A percentile compares a stretch with the other conserved stretches of the same genome.
Conservation (phyloP, 306 rosid genomes). For the Pachyrhizus erosus region DNA sequence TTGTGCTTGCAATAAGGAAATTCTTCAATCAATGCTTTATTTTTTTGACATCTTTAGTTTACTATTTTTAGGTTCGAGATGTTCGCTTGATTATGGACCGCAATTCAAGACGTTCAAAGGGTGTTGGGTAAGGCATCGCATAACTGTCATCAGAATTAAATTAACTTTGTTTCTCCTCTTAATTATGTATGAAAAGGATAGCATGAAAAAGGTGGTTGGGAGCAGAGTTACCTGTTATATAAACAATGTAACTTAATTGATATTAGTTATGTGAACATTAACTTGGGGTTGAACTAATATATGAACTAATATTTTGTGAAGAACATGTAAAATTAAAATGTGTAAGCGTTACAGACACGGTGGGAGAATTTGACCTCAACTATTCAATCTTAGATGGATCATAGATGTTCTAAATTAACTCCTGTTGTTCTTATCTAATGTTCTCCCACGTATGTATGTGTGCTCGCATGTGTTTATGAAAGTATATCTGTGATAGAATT, state of each 20-base stretch:
- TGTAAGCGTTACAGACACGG: background rate
- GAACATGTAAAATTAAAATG: background rate
- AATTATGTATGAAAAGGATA: background rate
- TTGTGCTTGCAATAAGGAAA: too few relatives aligned
- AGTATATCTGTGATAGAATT: background rate
- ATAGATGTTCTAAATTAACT: background rate
- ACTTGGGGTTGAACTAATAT: background rate
- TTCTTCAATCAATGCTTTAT: slow-evolving; percentile 32
- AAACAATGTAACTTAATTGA: background rate
- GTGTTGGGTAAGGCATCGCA: slow-evolving; percentile 86
- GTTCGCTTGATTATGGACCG: slow-evolving; percentile 99
- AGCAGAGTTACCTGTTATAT: background rate
- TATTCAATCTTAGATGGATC: background rate
- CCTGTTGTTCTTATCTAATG: background rate
- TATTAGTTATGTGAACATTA: background rate
- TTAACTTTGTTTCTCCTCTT: slow-evolving; percentile 19
- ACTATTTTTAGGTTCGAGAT: slow-evolving; percentile 82
- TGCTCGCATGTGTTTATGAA: background rate
- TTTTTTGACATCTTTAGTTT: slow-evolving; percentile 12
- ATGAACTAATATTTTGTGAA: background rate
- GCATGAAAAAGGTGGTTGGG: slow-evolving; percentile 1
- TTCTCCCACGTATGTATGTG: background rate
- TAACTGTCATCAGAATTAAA: slow-evolving; percentile 24
- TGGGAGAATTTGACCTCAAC: background rate
- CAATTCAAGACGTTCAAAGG: slow-evolving; percentile 95